Conservation (phyloP, 495 filamentous ascomycete species). For the Lepraria neglecta region DNA sequence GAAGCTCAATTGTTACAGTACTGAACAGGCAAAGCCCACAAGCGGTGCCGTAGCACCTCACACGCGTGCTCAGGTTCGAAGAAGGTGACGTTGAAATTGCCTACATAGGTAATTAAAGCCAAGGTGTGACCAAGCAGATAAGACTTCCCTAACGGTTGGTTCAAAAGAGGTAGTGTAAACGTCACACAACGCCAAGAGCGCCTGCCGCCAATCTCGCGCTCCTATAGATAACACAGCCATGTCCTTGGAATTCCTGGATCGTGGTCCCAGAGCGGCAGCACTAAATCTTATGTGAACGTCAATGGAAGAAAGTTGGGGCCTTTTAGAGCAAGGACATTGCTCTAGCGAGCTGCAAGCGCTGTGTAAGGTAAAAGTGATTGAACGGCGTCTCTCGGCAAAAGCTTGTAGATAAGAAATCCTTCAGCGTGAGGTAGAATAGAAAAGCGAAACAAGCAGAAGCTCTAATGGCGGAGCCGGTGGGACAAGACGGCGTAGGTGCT, state of each 20-base stretch:
- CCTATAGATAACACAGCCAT: conserved; percentile 9
- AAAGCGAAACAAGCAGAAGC: too few relatives aligned
- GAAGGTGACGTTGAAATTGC: conserved; percentile 3
- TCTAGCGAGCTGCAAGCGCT: neutral
- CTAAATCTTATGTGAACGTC: conserved; percentile 2
- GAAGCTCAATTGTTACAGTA: neutral
- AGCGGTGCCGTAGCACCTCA: neutral
- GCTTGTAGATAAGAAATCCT: too few relatives aligned
- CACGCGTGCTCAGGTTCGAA: neutral
- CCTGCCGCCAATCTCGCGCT: conserved; percentile 6
- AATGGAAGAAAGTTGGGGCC: neutral
- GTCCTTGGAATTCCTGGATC: conserved; percentile 6
- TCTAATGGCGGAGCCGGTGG: too few relatives aligned
- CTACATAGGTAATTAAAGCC: conserved; percentile 8
- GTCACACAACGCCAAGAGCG: neutral
- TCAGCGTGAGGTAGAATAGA: too few relatives aligned
- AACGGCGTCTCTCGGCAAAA: too few relatives aligned
- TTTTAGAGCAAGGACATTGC: neutral
- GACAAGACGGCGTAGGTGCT: too few relatives aligned
- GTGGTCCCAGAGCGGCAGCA: neutral
- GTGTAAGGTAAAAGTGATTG: too few relatives aligned
- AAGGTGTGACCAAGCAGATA: neutral
- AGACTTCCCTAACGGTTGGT: neutral
- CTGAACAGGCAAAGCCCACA: neutral
- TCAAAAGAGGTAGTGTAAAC: neutral